Evolutionary conservation across 176 grass and related monocot species (phyloP), one percentile per base, ranked within the genome.

Genomic region (Hordeum vulgare): DNA sequence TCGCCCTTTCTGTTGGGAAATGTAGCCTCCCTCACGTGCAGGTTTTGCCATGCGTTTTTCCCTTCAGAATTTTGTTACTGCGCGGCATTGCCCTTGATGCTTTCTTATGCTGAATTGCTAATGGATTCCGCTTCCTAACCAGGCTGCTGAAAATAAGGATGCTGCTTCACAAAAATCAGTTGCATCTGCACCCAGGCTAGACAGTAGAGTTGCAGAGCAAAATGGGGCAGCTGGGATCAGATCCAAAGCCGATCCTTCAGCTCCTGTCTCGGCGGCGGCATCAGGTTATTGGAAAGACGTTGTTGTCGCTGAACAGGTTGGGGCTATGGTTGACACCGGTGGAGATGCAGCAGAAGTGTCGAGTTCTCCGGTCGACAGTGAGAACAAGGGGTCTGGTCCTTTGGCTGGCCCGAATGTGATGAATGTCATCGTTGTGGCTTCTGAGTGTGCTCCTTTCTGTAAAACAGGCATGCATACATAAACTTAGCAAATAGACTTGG

Each of bases 391-490:
- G 28, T 41, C 79, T 25, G 75, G 40, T 49, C 89, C 96, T 58
- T 86, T 95, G 85, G 93, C 96, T 74, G 93, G 96, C 41, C 82
- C 47, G 17, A 98, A 98, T 85, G 96, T 98, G 63, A 95, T 98
- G 96, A 98, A 98, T 71, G 74, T 98, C 73, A 85, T 98, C 33
- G 28, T 98, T 31, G 87, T 95, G 79, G 96, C 96, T 74, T 88
- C 89, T 83, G 96, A 98, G 86, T 98, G 96, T 81, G 83, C 93
- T 29, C 96, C 93, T 84, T 98, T 94, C 89, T 87, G 79, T 40
- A 98, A 98, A 85, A 98, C 96, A 85, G 96, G 96, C 83, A 81
- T 35, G 24, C 54, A 20, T 61, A 61, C 67, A 39, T 78, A 36
- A 51, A 67, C 26, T 56, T 28, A 58, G 35, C 20, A 75, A 23